Conservation (phyloP, 192 early-diverging fungal species). For the Backusella luteola region DNA sequence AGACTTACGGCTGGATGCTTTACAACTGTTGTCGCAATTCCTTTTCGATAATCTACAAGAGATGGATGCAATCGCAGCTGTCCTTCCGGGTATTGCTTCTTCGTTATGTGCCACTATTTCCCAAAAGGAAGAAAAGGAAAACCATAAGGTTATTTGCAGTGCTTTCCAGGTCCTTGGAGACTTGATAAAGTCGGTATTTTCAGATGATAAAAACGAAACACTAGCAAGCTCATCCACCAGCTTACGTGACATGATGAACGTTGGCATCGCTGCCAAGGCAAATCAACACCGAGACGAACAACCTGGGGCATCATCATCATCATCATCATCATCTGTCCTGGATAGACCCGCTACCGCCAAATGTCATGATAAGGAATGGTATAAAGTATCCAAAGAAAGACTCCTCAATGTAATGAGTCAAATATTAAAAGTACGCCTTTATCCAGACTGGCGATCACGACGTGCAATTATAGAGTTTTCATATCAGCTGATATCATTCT, state of each 20-base stretch:
- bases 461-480: slow-evolving; percentile 38
- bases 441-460: slow-evolving; percentile 36
- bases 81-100: slow-evolving; percentile 39
- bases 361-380: slow-evolving; percentile 29
- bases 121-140: slow-evolving; percentile 37
- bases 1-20: slow-evolving; percentile 30
- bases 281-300: not conserved
- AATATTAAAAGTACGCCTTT: slow-evolving; percentile 32
- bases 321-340: no score
- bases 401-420: slow-evolving; percentile 25
- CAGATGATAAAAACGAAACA: slow-evolving; percentile 24
- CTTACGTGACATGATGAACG: not conserved
- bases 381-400: slow-evolving; percentile 20
- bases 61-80: slow-evolving; percentile 18
- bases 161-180: slow-evolving; percentile 29
- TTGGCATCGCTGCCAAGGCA: not conserved
- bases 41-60: slow-evolving; percentile 30
- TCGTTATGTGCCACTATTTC: slow-evolving; percentile 28
- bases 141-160: slow-evolving; percentile 32
- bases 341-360: not conserved
- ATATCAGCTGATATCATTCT: slow-evolving; percentile 24
- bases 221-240: not conserved
- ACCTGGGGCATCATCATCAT: not conserved
- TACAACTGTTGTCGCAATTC: slow-evolving; percentile 31
- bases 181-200: slow-evolving; percentile 30